Base-by-base conservation (phyloP, 306 rosid species). In the Fragaria iinumae region DNA sequence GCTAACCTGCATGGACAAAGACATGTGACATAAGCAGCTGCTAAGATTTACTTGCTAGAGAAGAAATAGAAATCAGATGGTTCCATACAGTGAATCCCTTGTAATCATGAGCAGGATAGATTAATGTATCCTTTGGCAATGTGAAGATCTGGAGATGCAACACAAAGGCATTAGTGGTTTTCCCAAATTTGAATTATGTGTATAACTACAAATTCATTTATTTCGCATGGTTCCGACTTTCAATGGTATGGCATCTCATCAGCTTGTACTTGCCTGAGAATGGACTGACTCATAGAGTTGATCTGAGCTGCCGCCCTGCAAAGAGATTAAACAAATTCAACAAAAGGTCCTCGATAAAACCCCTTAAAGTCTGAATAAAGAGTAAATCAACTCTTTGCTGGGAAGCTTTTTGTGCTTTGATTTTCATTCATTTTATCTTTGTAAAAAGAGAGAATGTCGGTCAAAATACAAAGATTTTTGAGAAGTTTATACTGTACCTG, bases 51-150 rank as follows among this genome's bases (percentile, higher is more conserved):
- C 44, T 53, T 55, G 57, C 43, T 27, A 69, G 9, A 60, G 50
- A 73, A 75, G 63, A 73, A 73, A 83, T 71, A 60, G 44, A 29
- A 44, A 65, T 2, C 45, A 60, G 74, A 49, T 29, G 56, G 66
- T 78, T 84, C 69, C 89, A 77, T 87, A 92, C 97, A 7, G 88
- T 82, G 84, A 95, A 89, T 83, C 99, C 99, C 75, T 85, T 92
- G 90, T 95, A 95, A 80, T 95, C 97, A 77, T 95, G 99, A 84
- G 93, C 97, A 10, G 99, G 97, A 76, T 88, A 95, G 81, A 92
- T 76, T 55, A 86, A 79, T 11, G 97, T 90, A 52, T 88, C 92
- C 86, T 87, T 85, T 11, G 97, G 96, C 85, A 95, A 81, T 0
- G 92, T 83, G 73, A 91, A 91, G 73, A 95, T 95, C 97, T 95